These are phyloP conservation scores for Suhomyces terraborum DNA, from an alignment of 1,139 yeast genomes.

Conservation along the genomic window DNA sequence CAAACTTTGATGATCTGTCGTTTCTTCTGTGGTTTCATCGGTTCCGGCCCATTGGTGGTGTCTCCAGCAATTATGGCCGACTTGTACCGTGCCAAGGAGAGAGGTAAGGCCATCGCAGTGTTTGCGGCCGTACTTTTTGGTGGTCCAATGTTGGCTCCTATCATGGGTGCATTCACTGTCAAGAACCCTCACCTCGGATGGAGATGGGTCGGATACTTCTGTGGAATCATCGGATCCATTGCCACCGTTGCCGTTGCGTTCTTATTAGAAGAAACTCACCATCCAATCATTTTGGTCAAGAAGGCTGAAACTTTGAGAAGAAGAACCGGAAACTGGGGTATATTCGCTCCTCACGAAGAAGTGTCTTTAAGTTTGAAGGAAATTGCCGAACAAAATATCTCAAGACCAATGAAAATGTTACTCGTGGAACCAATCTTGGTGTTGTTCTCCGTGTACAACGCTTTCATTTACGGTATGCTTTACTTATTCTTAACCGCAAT, in stretches of 20 bases:
- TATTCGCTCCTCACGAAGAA: slow-evolving; percentile 82
- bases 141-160: slow-evolving; percentile 78
- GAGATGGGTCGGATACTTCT: slow-evolving; percentile 61
- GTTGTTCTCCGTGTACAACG: slow-evolving; percentile 69
- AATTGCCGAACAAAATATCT: slow-evolving; percentile 65
- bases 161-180: slow-evolving; percentile 36
- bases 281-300: slow-evolving; percentile 51
- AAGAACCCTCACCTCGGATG: slow-evolving; percentile 41
- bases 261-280: slow-evolving; percentile 52
- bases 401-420: slow-evolving; percentile 72
- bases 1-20: slow-evolving; percentile 74
- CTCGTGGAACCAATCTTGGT: slow-evolving; percentile 72
- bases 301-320: slow-evolving; percentile 65
- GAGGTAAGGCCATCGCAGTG: slow-evolving; percentile 72
- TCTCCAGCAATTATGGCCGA: slow-evolving; percentile 86
- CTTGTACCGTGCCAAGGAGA: slow-evolving; percentile 57
- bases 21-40: slow-evolving; percentile 73
- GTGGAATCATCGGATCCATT: slow-evolving; percentile 49
- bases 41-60: slow-evolving; percentile 80
- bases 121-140: slow-evolving; percentile 68
- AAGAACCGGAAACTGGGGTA: slow-evolving; percentile 69
- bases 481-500: slow-evolving; percentile 78
- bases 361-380: slow-evolving; percentile 61
- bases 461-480: slow-evolving; percentile 82
- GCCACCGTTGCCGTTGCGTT: slow-evolving; percentile 34